Conservation (phyloP, 305 asterid species). For the Rubia balearica region DNA sequence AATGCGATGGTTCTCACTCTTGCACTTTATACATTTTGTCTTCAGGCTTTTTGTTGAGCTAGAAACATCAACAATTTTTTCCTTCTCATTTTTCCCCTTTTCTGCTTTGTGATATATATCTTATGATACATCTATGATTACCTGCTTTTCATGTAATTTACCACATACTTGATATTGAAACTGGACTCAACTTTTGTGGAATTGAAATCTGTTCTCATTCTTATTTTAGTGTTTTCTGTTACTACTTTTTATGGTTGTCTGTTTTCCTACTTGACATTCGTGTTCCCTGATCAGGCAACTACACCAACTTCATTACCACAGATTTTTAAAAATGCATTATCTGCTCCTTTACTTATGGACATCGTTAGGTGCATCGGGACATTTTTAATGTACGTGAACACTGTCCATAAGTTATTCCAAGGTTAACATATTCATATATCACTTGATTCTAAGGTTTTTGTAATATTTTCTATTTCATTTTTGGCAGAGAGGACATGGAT, state of each 20-base stretch:
- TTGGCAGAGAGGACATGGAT: slow-evolving; percentile 69
- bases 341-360: slow-evolving; percentile 66
- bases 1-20: neutral
- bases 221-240: neutral
- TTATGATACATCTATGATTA: neutral
- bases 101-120: neutral
- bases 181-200: neutral
- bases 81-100: neutral
- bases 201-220: neutral
- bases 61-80: neutral
- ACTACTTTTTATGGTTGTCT: neutral
- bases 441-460: neutral
- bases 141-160: neutral
- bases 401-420: neutral
- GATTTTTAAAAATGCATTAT: slow-evolving; percentile 67
- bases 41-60: neutral
- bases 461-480: slow-evolving; percentile 11
- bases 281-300: slow-evolving; percentile 42
- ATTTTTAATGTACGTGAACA: slow-evolving; percentile 50
- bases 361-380: slow-evolving; percentile 61
- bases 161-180: neutral
- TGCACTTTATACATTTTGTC: neutral
- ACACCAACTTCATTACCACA: slow-evolving; percentile 60
- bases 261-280: slow-evolving; percentile 2
- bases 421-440: neutral